Evolutionary conservation across 805 yeast species (phyloP).

Genomic region (Starmerella floris): DNA sequence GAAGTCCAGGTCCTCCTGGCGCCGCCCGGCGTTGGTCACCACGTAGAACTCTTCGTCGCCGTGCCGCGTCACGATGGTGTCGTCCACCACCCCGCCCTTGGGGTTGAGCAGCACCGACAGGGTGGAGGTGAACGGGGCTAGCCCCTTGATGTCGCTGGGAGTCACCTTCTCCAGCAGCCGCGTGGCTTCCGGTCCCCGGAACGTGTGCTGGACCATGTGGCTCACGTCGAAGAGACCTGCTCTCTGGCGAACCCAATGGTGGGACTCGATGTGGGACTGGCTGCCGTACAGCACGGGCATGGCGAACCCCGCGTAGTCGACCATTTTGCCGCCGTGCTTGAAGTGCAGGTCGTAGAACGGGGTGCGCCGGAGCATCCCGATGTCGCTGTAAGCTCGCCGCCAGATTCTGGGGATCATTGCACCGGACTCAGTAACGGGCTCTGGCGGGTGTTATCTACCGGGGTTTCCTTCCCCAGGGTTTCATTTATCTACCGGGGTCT

Average conservation of each 20-base stretch:
- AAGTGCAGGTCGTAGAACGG: slow-evolving; percentile 74
- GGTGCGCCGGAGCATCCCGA: slow-evolving; percentile 32
- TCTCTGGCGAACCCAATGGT: slow-evolving; percentile 77
- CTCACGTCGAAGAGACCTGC: slow-evolving; percentile 94
- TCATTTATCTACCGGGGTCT: too few relatives aligned
- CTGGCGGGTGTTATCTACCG: too few relatives aligned
- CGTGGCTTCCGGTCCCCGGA: slow-evolving; percentile 56
- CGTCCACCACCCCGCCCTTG: slow-evolving; percentile 85
- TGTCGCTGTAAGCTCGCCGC: slow-evolving; percentile 8
- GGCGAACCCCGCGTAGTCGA: slow-evolving; percentile 88
- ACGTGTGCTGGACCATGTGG: slow-evolving; percentile 87
- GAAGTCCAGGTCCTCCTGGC: slow-evolving; percentile 64
- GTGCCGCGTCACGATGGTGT: slow-evolving; percentile 77
- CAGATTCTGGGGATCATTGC: background rate
- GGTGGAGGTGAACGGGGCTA: slow-evolving; percentile 50
- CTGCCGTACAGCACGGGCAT: slow-evolving; percentile 85
- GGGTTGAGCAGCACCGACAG: slow-evolving; percentile 59
- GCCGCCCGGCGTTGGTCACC: slow-evolving; percentile 93
- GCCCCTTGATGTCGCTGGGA: slow-evolving; percentile 64
- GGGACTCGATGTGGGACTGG: slow-evolving; percentile 86
- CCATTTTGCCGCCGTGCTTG: slow-evolving; percentile 74
- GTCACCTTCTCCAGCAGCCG: slow-evolving; percentile 64
- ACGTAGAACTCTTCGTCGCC: slow-evolving; percentile 60
- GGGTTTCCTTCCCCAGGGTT: too few relatives aligned
- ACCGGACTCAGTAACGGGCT: too few relatives aligned